Percentiles rank a stretch among this genome's conserved stretches.
Conservation (phyloP, 768 basidiomycete species). For the Amanita rubescens region DNA sequence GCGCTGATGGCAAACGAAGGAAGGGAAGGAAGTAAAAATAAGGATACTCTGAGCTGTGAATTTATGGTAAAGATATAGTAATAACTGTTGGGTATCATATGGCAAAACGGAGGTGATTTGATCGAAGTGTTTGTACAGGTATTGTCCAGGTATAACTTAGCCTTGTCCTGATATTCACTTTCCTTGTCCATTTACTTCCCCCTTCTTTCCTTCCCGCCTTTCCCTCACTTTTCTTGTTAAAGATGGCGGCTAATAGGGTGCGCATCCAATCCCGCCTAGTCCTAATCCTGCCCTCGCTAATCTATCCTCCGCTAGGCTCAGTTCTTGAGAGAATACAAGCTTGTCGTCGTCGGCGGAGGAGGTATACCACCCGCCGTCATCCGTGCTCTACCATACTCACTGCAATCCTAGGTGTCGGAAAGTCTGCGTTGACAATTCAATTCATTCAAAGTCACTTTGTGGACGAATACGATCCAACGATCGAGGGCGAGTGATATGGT, state of each 20-base stretch:
- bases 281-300: not conserved
- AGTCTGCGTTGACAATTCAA: constrained; percentile 94
- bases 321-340: constrained; percentile 95
- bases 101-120: not conserved
- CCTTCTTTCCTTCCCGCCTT: constrained; percentile 8
- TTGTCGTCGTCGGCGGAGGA: constrained; percentile 98
- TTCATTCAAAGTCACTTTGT: constrained; percentile 96
- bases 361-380: constrained; percentile 34
- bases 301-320: constrained; percentile 48
- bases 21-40: constrained; percentile 37
- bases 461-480: constrained; percentile 91
- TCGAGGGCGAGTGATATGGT: constrained; percentile 60
- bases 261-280: constrained; percentile 8
- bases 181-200: not conserved
- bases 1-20: constrained; percentile 54
- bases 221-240: constrained; percentile 10
- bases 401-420: constrained; percentile 35
- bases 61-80: not conserved
- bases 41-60: not conserved
- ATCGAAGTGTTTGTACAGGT: not conserved
- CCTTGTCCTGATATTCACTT: not conserved
- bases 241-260: constrained; percentile 33
- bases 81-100: too few relatives aligned
- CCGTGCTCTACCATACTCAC: constrained; percentile 2
- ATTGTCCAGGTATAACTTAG: not conserved